Conservation (phyloP, 139 green algal species). For the Chlamydomonas eustigma region DNA sequence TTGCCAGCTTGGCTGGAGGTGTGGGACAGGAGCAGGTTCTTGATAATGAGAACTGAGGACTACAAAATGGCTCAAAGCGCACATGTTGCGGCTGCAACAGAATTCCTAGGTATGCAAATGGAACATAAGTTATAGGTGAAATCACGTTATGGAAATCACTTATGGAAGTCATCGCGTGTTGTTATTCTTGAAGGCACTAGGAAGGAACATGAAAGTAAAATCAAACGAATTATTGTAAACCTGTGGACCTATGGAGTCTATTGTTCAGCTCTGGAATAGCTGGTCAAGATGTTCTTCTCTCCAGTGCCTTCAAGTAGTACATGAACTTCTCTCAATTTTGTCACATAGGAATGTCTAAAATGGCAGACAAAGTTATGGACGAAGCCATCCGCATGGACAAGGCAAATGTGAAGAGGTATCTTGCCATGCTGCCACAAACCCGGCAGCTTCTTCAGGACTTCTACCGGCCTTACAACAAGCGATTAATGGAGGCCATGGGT, state of each 20-base stretch:
- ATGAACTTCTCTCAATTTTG: not conserved
- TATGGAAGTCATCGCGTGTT: too few species aligned
- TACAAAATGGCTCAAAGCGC: slow-evolving; percentile 36
- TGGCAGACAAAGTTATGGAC: not conserved
- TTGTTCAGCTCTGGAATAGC: not conserved
- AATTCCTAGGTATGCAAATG: slow-evolving; percentile 37
- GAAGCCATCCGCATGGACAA: not conserved
- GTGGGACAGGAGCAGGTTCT: slow-evolving; percentile 39
- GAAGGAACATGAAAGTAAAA: not conserved
- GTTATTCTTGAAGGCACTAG: not conserved
- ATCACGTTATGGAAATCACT: too few species aligned
- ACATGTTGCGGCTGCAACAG: slow-evolving; percentile 29
- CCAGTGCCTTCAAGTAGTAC: not conserved
- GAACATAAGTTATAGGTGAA: too few species aligned
- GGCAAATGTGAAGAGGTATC: slow-evolving; percentile 14
- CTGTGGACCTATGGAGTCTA: not conserved
- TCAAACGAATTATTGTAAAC: not conserved
- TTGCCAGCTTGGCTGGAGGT: slow-evolving; percentile 40
- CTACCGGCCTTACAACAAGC: slow-evolving; percentile 37
- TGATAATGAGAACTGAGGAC: slow-evolving; percentile 54
- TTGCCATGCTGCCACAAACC: slow-evolving; percentile 17
- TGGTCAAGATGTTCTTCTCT: not conserved
- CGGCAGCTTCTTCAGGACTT: slow-evolving; percentile 19
- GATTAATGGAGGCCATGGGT: slow-evolving; percentile 15
- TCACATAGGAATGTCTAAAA: not conserved